Evolutionary conservation across 208 protist species (phyloP).

Genomic region (Leishmania guyanensis): DNA sequence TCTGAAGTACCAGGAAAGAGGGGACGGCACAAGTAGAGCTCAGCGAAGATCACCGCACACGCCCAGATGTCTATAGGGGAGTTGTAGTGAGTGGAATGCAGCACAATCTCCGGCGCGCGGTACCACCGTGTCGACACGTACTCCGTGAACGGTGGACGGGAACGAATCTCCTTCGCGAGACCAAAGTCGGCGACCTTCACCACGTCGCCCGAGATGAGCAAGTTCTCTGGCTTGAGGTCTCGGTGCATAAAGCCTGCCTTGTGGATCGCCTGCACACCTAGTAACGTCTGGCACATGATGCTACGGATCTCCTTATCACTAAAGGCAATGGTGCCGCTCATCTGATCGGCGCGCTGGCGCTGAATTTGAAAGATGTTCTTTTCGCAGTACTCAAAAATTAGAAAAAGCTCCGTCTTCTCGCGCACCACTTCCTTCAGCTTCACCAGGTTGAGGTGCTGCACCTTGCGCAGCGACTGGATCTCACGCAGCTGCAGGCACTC

Average conservation of each 20-base stretch:
- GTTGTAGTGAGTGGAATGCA: conserved; percentile 97
- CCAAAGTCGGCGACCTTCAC: conserved; percentile 99
- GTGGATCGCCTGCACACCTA: conserved; percentile 89
- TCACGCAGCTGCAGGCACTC: conserved; percentile 97
- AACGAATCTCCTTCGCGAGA: conserved; percentile 95
- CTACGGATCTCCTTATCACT: conserved; percentile 94
- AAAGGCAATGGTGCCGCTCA: conserved; percentile 85
- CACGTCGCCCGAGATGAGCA: conserved; percentile 83
- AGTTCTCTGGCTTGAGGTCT: conserved; percentile 95
- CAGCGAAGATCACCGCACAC: conserved; percentile 95
- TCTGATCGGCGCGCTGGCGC: conserved; percentile 84
- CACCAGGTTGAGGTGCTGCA: conserved; percentile 98
- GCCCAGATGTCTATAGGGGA: conserved; percentile 98
- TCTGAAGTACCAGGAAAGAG: conserved; percentile 96
- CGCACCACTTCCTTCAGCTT: conserved; percentile 98
- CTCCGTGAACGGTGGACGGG: conserved; percentile 96
- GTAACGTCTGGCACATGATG: conserved; percentile 93
- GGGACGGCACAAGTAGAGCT: conserved; percentile 93
- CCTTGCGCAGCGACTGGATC: conserved; percentile 95
- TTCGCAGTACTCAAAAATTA: conserved; percentile 98
- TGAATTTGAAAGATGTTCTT: conserved; percentile 97
- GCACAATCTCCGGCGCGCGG: conserved; percentile 96
- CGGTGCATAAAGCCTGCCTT: conserved; percentile 94
- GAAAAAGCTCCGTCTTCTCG: conserved; percentile 97
- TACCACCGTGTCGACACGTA: conserved; percentile 99